Base-by-base conservation (phyloP, 2,329 filamentous ascomycete species). In the Monilinia laxa region DNA sequence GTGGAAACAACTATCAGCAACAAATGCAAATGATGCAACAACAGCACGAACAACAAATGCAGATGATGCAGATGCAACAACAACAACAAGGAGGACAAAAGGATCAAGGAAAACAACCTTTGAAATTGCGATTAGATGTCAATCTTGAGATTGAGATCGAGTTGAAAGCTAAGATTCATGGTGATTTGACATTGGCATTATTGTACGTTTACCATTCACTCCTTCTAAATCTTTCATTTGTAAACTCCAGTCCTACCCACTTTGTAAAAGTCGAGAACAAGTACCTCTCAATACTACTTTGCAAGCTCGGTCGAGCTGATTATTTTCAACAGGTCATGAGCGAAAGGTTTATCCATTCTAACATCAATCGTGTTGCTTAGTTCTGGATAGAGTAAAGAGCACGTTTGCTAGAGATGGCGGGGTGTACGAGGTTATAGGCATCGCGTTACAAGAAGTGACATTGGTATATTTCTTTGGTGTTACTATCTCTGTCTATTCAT, bases 111-210 rank as follows among this genome's bases (percentile, higher is more conserved):
- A 60, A 75, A 78, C 88, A 92, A 72, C 87, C 89, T 35, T 78
- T 92, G 75, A 88, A 88, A 76, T 78, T 93, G 75, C 82, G 87
- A 67, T 78, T 92, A 45, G 90, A 93, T 75, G 80, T 92, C 64
- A 93, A 93, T 77, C 79, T 93, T 62, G 90, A 93, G 73, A 83
- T 93, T 62, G 90, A 93, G 79, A 90, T 93, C 71, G 87, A 92
- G 77, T 80, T 93, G 64, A 92, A 92, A 81, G 90, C 90, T 23
- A 89, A 86, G 76, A 92, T 93, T 70, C 86, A 92, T 72, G 92
- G 92, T 75, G 92, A 96, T 80, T 80, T 96, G 71, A 93, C 91
- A 81, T 86, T 88, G 65, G 71, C 73, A 18, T 74, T 74, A 54
- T 67, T 74, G 73, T 74, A 56, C 68, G 72, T 72, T 65, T 31